Percentiles rank a stretch among this genome's conserved stretches.
These are phyloP conservation scores for Hygrophorus russula DNA, from an alignment of 768 basidiomycete genomes.

Conservation along the genomic window DNA sequence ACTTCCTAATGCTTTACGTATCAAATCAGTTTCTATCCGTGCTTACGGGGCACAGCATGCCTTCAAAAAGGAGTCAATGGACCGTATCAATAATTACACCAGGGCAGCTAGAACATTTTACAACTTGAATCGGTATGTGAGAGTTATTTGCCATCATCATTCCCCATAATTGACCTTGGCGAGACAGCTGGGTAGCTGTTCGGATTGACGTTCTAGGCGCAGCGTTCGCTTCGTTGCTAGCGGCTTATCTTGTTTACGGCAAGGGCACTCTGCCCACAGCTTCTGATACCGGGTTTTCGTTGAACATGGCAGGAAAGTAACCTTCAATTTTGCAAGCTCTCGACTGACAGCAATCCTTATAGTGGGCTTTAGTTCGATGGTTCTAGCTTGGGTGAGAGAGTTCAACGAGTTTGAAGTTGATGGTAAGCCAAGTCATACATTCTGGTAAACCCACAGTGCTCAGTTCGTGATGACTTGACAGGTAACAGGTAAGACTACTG, in stretches of 20 bases:
- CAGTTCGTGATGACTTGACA: slow-evolving; percentile 29
- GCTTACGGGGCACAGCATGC: slow-evolving; percentile 50
- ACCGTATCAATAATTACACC: slow-evolving; percentile 43
- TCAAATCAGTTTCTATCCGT: slow-evolving; percentile 39
- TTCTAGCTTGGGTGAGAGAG: slow-evolving; percentile 36
- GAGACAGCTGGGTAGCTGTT: slow-evolving; percentile 27
- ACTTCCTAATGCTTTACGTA: slow-evolving; percentile 23
- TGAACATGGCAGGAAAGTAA: slow-evolving; percentile 33
- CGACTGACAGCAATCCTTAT: too few species aligned
- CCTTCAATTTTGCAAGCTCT: too few species aligned
- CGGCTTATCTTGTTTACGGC: slow-evolving; percentile 41
- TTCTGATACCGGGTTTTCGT: slow-evolving; percentile 36
- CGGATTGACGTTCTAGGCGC: slow-evolving; percentile 49
- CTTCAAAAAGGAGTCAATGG: slow-evolving; percentile 32
- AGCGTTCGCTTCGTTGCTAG: slow-evolving; percentile 42
- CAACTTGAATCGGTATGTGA: slow-evolving; percentile 29
- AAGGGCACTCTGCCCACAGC: slow-evolving; percentile 18
- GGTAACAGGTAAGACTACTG: slow-evolving; percentile 50
- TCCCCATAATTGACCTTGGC: slow-evolving; percentile 51
- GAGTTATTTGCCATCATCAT: slow-evolving; percentile 36
- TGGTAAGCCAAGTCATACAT: slow-evolving; percentile 16
- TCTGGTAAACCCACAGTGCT: slow-evolving; percentile 6
- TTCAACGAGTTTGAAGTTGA: slow-evolving; percentile 35
- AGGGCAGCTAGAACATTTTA: slow-evolving; percentile 37
- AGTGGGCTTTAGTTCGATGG: slow-evolving; percentile 45